Evolutionary conservation across 2,329 filamentous ascomycete genomes (phyloP), one percentile per base, ranked within the genome.

Genomic region (Aspergillus puulaauensis): DNA sequence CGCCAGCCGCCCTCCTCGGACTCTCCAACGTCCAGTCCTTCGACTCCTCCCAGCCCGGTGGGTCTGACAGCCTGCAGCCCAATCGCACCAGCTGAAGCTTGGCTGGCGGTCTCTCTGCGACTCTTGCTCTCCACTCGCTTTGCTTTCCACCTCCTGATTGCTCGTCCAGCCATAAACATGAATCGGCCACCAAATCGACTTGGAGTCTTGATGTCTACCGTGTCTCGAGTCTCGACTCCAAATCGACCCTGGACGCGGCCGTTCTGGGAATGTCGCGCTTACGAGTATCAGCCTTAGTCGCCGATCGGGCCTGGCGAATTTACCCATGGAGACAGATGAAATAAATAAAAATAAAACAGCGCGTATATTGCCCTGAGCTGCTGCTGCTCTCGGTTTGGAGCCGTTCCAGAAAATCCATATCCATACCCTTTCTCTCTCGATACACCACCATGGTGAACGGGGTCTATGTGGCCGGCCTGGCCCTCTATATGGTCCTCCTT

Each of bases 401-500:
- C 4, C 39, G 7, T n/a, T 8, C 39, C 39, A 19, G 12, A 39
- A 39, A 41, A 14, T 41, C 39, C 15, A n/a, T 33, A 35, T n/a
- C 31, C 33, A 39, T 9, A 54, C 12, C 5, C n/a, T 17, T 45
- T 14, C 40, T 8, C 39, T 35, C 27, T 44, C 6, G 14, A 27
- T 33, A 33, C 24, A 31, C 27, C 27, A 31, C 27, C 27, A 59
- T 27, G 19, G 55, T 57, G 37, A 56, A 54, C 40, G 48, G 41
- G n/a, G 37, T 59, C 39, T 56, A 56, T 27, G 27, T n/a, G 6
- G 49, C 57, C 37, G 54, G 56, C 21, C 53, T 59, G 3, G 45
- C 27, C 15, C 31, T 78, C 55, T 79, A 78, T 55, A 45, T 68
- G 41, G 46, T 71, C 27, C 63, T 78, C 41, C 53, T 66, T 43